phyloP scores from a whole-genome alignment of 306 rosid genomes.

The Echinosophora koreensis region DNA sequence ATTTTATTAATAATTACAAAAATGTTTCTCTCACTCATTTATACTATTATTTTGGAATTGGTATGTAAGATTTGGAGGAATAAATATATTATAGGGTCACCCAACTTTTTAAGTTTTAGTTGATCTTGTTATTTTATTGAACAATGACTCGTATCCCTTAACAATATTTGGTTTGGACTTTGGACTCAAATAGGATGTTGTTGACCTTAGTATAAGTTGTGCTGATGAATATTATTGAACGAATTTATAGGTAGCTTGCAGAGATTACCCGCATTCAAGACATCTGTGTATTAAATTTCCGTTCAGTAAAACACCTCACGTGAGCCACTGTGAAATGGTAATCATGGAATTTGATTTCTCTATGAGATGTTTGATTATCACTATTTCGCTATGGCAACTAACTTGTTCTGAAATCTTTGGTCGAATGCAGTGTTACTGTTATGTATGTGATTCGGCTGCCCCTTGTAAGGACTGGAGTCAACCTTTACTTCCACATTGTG shows the following conservation, averaged over 20 bases:
- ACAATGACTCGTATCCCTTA: neutral
- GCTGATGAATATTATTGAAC: constrained; percentile 17
- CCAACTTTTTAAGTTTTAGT: neutral
- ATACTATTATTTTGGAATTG: too few species aligned
- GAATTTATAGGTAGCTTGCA: constrained; percentile 71
- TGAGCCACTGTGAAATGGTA: constrained; percentile 71
- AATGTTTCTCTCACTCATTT: too few species aligned
- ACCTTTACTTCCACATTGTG: constrained; percentile 23
- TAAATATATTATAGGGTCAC: too few species aligned
- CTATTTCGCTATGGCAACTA: neutral
- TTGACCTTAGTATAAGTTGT: neutral
- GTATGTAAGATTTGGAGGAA: too few species aligned
- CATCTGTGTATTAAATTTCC: constrained; percentile 69
- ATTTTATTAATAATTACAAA: too few species aligned
- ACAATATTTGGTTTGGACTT: neutral
- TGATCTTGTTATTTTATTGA: neutral
- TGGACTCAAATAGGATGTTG: neutral
- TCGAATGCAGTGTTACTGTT: constrained; percentile 76
- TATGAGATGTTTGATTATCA: neutral
- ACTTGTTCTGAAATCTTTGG: constrained; percentile 15
- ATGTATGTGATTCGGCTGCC: constrained; percentile 57
- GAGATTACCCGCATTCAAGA: constrained; percentile 83
- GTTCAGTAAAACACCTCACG: constrained; percentile 60
- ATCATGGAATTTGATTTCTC: neutral
- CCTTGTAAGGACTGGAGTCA: constrained; percentile 54